These are phyloP conservation scores for Ogataea minuta DNA, from an alignment of 805 yeast species.

Conservation along the genomic window DNA sequence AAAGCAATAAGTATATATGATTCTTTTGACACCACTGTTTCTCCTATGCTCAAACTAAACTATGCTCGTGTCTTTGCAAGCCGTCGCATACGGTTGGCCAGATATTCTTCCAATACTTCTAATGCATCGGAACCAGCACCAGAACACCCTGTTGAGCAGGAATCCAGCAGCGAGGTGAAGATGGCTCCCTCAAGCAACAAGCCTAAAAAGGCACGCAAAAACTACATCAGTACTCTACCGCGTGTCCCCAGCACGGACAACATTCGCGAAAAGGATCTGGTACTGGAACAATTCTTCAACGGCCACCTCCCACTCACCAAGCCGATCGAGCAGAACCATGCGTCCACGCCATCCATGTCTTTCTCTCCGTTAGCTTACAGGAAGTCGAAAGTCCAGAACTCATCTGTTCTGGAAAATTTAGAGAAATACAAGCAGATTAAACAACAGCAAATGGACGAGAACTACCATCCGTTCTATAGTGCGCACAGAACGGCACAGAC, in stretches of 20 bases:
- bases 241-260: constrained; percentile 33
- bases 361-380: constrained; percentile 22
- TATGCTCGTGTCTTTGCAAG: too few relatives aligned
- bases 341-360: constrained; percentile 24
- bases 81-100: neutral
- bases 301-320: constrained; percentile 30
- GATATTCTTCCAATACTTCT: constrained; percentile 6
- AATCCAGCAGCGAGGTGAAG: constrained; percentile 5
- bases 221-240: constrained; percentile 31
- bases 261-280: constrained; percentile 28
- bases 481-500: constrained; percentile 27
- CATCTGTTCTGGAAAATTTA: constrained; percentile 30
- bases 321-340: constrained; percentile 31
- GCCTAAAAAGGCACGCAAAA: constrained; percentile 20
- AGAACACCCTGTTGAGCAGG: constrained; percentile 8
- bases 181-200: constrained; percentile 7
- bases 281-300: constrained; percentile 32
- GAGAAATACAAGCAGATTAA: constrained; percentile 27
- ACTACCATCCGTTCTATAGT: constrained; percentile 32
- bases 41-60: constrained; percentile 3
- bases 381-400: constrained; percentile 18
- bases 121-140: constrained; percentile 7
- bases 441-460: constrained; percentile 15
- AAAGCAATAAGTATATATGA: constrained; percentile 8
- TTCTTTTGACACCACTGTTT: neutral